These are phyloP conservation scores for Stagonosporopsis rhizophila DNA, from an alignment of 2,329 filamentous ascomycete genomes.

Conservation along the genomic window DNA sequence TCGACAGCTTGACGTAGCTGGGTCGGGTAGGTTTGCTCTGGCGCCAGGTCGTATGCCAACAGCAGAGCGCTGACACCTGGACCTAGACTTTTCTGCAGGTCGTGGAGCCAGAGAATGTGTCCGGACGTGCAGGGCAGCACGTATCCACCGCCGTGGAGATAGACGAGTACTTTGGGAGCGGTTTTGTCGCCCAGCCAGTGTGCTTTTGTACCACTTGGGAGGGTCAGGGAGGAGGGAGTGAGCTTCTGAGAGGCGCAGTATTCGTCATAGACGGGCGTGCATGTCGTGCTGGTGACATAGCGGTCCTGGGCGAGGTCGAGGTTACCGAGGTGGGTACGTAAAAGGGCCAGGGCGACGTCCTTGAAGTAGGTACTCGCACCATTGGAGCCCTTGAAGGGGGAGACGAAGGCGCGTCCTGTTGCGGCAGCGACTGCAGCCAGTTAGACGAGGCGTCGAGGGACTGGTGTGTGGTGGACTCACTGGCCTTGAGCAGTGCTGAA, in stretches of 20 bases:
- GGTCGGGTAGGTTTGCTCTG: conserved; percentile 55
- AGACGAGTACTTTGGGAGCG: conserved; percentile 53
- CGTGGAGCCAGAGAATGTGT: conserved; percentile 58
- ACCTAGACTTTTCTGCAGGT: conserved; percentile 55
- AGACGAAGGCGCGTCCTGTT: conserved; percentile 41
- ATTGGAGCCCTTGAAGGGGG: conserved; percentile 48
- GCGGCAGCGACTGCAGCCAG: conserved; percentile 38
- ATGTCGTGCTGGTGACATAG: conserved; percentile 35
- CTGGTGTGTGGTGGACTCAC: conserved; percentile 23
- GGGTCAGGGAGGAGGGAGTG: conserved; percentile 48
- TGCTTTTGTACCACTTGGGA: conserved; percentile 52
- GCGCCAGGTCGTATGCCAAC: conserved; percentile 66
- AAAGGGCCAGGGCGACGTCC: conserved; percentile 42
- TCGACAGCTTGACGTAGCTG: conserved; percentile 58
- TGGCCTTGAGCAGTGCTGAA: conserved; percentile 39
- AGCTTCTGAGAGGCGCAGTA: conserved; percentile 47
- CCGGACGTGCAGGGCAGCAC: conserved; percentile 55
- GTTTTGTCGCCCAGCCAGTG: conserved; percentile 56
- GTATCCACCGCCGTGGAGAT: conserved; percentile 65
- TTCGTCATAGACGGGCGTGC: conserved; percentile 43
- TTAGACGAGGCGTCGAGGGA: not conserved
- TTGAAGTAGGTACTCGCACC: conserved; percentile 48
- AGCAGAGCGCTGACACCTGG: conserved; percentile 60
- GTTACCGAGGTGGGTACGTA: conserved; percentile 41
- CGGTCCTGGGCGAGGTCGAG: conserved; percentile 44